A percentile compares a stretch with the other conserved stretches of the same genome.
phyloP scores from a whole-genome alignment of 768 basidiomycete genomes.

The Boletus coccyginus region DNA sequence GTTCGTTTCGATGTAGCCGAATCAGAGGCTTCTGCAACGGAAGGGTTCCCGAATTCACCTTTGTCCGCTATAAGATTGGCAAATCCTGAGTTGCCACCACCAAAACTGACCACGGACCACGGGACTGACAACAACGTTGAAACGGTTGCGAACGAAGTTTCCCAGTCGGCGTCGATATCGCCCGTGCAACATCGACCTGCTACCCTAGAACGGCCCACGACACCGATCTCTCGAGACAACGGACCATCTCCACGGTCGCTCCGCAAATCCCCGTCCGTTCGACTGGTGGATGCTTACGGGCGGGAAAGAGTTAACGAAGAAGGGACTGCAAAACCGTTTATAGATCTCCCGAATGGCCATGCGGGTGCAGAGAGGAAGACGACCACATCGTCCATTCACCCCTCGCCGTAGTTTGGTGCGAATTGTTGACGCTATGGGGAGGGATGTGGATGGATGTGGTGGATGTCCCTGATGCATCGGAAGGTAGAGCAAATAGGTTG shows the following conservation, averaged over 20 bases:
- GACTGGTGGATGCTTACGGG: conserved; percentile 73
- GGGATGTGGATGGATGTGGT: conserved; percentile 44
- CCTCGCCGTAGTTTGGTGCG: conserved; percentile 44
- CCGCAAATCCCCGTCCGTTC: conserved; percentile 51
- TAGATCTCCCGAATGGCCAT: conserved; percentile 5
- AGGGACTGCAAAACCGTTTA: not conserved
- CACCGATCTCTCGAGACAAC: conserved; percentile 25
- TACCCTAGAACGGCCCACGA: conserved; percentile 24
- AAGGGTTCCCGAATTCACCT: conserved; percentile 26
- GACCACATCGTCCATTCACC: conserved; percentile 13
- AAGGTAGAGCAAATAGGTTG: conserved; percentile 14
- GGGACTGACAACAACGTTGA: conserved; percentile 8
- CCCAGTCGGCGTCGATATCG: not conserved
- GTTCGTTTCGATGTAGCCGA: conserved; percentile 65
- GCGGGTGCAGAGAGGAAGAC: conserved; percentile 20
- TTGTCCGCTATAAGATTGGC: conserved; percentile 26
- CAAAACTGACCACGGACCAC: not conserved
- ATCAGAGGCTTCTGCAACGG: conserved; percentile 32
- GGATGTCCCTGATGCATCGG: conserved; percentile 32
- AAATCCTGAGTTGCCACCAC: conserved; percentile 19
- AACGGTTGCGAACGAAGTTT: conserved; percentile 3
- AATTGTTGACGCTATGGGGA: conserved; percentile 70
- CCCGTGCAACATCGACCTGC: conserved; percentile 8
- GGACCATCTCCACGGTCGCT: conserved; percentile 32
- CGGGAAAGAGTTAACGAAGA: conserved; percentile 37